phyloP scores from a whole-genome alignment of 495 filamentous ascomycete species.

The Aeminium ludgeri region DNA sequence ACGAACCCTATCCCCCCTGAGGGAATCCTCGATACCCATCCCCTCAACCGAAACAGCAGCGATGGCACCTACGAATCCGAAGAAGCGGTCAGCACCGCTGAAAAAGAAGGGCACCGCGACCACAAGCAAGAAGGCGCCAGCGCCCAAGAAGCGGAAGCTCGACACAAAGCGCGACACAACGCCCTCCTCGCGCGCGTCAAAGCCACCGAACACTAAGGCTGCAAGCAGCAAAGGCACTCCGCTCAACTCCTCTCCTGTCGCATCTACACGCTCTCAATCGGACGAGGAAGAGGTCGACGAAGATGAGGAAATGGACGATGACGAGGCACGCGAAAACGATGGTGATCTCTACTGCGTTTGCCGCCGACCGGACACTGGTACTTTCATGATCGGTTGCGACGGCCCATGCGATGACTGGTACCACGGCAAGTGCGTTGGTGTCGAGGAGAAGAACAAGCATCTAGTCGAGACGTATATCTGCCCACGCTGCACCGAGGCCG shows the following conservation, averaged over 20 bases:
- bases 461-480: conserved; percentile 58
- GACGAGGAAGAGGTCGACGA: conserved; percentile 28
- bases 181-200: conserved; percentile 33
- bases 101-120: conserved; percentile 39
- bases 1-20: conserved; percentile 15
- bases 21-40: conserved; percentile 14
- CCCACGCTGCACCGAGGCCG: conserved; percentile 39
- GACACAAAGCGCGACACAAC: conserved; percentile 28
- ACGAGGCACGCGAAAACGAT: conserved; percentile 29
- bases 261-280: conserved; percentile 24
- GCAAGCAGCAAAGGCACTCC: conserved; percentile 27
- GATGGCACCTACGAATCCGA: conserved; percentile 6
- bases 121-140: conserved; percentile 31
- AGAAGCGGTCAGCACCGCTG: conserved; percentile 23
- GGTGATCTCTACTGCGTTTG: conserved; percentile 52
- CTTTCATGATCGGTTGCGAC: conserved; percentile 63
- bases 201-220: conserved; percentile 28
- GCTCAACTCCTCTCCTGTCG: conserved; percentile 27
- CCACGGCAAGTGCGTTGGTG: conserved; percentile 50
- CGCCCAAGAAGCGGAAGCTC: conserved; percentile 41
- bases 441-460: conserved; percentile 42
- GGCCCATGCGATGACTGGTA: conserved; percentile 61
- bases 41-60: conserved; percentile 15
- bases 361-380: conserved; percentile 52
- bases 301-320: conserved; percentile 25